Percentiles rank a stretch among this genome's conserved stretches.
Conservation (phyloP, 257 asterid genomes). For the Solanum paucissectum region DNA sequence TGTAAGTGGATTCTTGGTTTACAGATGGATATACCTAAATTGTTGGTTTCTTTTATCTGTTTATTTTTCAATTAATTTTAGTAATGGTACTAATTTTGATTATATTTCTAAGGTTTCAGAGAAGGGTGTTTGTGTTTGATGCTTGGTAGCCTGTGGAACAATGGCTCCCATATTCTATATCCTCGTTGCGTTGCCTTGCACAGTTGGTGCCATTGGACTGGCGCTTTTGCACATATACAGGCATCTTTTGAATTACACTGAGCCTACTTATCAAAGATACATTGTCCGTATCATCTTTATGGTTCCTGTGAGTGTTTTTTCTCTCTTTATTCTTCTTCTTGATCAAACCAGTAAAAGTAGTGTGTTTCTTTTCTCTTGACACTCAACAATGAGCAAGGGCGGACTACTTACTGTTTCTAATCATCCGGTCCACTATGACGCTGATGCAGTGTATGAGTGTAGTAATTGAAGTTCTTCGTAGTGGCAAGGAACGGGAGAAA, state of each 20-base stretch:
- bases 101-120: neutral
- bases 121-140: neutral
- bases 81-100: neutral
- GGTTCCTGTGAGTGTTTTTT: conserved; percentile 78
- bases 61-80: neutral
- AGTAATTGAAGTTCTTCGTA: neutral
- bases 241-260: conserved; percentile 90
- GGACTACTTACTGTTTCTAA: neutral
- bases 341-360: neutral
- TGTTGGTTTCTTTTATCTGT: neutral
- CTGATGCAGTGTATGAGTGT: neutral
- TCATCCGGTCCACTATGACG: neutral
- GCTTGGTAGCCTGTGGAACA: neutral
- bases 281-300: conserved; percentile 95
- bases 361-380: neutral
- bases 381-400: neutral
- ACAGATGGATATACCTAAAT: neutral
- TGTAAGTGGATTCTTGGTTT: neutral
- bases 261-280: conserved; percentile 87
- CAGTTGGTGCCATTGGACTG: conserved; percentile 64
- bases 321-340: neutral
- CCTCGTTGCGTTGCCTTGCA: conserved; percentile 84
- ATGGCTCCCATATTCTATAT: conserved; percentile 82
- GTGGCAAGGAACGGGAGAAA: neutral
- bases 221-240: conserved; percentile 72